phyloP scores from a whole-genome alignment of 176 grass and related monocot species.

The Rhynchospora tenuis region DNA sequence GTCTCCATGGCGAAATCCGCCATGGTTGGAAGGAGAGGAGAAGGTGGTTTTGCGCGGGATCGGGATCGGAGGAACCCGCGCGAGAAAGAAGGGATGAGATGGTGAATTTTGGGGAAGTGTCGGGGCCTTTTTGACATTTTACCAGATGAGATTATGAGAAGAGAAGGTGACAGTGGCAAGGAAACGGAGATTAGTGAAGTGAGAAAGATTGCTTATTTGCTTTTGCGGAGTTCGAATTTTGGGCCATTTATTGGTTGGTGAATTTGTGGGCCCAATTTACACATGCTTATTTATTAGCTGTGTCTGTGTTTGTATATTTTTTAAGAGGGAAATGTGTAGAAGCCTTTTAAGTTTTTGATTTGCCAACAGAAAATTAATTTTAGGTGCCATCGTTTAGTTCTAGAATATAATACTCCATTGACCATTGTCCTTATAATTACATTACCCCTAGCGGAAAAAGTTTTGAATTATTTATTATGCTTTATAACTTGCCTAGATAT shows the following conservation, averaged over 20 bases:
- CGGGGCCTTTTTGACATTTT: constrained; percentile 28
- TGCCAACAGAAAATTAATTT: not conserved
- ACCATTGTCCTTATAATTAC: not conserved
- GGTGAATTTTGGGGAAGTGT: constrained; percentile 30
- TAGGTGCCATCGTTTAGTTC: not conserved
- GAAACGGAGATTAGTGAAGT: not conserved
- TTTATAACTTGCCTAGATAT: not conserved
- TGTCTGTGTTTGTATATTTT: too few relatives aligned
- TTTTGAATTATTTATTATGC: not conserved
- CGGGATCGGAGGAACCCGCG: constrained; percentile 32
- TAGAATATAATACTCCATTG: not conserved
- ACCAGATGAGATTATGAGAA: constrained; percentile 13
- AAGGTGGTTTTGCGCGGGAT: constrained; percentile 26
- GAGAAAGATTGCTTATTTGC: not conserved
- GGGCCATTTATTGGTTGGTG: not conserved
- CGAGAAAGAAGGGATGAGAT: constrained; percentile 34
- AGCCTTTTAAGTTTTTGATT: not conserved
- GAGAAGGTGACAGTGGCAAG: constrained; percentile 22
- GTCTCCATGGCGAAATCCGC: constrained; percentile 25
- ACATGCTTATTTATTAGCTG: not conserved
- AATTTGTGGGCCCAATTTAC: not conserved
- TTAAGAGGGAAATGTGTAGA: not conserved
- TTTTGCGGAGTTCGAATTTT: not conserved
- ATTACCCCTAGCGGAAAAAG: not conserved
- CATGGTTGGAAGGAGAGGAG: constrained; percentile 29